Evolutionary conservation across 306 rosid genomes (phyloP).

Genomic region (Elaeagnus macrophylla): DNA sequence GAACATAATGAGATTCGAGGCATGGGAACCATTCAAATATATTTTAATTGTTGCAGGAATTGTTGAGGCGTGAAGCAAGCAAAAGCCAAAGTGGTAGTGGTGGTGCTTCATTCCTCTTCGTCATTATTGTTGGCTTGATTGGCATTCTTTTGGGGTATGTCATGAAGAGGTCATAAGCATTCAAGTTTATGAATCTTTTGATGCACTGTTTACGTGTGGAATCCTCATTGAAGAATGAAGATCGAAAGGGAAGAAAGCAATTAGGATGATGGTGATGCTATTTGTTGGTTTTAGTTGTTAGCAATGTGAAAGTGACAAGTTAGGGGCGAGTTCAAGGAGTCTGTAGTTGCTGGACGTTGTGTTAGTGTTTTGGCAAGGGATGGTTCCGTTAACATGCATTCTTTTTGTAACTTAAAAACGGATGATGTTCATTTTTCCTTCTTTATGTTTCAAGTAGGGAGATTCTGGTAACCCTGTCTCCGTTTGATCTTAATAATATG

Average conservation of each 20-base stretch:
- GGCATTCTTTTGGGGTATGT: slow-evolving; percentile 71
- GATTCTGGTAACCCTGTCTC: slow-evolving; percentile 24
- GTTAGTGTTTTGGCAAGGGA: slow-evolving; percentile 33
- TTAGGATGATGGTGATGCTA: slow-evolving; percentile 20
- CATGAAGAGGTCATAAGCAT: slow-evolving; percentile 49
- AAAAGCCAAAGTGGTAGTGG: slow-evolving; percentile 53
- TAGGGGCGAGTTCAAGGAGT: slow-evolving; percentile 32
- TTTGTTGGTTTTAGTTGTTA: slow-evolving; percentile 22
- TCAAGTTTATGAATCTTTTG: slow-evolving; percentile 12
- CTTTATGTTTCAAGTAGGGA: slow-evolving; percentile 34
- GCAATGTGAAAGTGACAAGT: slow-evolving; percentile 39
- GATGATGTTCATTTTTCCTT: slow-evolving; percentile 15
- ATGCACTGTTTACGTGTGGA: slow-evolving; percentile 19
- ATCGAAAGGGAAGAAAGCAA: slow-evolving; percentile 38
- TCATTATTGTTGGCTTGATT: slow-evolving; percentile 51
- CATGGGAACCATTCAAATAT: too few species aligned
- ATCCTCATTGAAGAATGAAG: slow-evolving; percentile 34
- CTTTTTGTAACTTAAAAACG: slow-evolving; percentile 51
- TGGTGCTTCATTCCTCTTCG: slow-evolving; percentile 53
- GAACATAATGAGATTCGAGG: not conserved
- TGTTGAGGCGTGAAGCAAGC: slow-evolving; percentile 57
- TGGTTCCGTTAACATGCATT: slow-evolving; percentile 44
- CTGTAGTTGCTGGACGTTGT: slow-evolving; percentile 31
- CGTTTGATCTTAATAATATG: not conserved
- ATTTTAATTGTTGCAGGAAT: slow-evolving; percentile 49